Conservation (phyloP, 371 early-diverging fungal genomes). For the Syncephalis plumigaleata region DNA sequence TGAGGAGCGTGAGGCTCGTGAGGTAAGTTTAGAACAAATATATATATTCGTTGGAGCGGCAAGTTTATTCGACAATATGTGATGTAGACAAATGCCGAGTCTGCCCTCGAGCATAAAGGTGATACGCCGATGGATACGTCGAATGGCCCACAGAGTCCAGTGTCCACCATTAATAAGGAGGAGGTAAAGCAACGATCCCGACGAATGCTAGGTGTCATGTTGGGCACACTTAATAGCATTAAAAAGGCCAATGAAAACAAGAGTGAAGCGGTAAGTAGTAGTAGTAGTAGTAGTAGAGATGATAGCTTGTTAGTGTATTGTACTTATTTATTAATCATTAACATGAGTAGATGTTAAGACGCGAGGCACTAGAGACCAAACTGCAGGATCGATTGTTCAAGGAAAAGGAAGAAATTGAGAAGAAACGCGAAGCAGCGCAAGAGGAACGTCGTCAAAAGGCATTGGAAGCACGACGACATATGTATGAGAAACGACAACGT, state of each 20-base stretch:
- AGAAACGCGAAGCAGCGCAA: slow-evolving; percentile 18
- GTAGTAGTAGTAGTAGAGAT: background rate
- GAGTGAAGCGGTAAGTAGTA: slow-evolving; percentile 21
- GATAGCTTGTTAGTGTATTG: background rate
- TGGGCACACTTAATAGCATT: slow-evolving; percentile 35
- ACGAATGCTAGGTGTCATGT: slow-evolving; percentile 31
- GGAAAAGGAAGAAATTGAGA: slow-evolving; percentile 23
- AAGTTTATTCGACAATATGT: too few relatives aligned
- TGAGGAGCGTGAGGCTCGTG: too few relatives aligned
- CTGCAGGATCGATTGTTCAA: slow-evolving; percentile 22
- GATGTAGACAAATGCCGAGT: too few relatives aligned
- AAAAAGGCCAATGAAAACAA: slow-evolving; percentile 26
- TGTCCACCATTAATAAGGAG: slow-evolving; percentile 3
- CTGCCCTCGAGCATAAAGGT: too few relatives aligned
- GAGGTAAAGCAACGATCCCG: slow-evolving; percentile 22
- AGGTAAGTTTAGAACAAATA: too few relatives aligned
- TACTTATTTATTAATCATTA: too few relatives aligned
- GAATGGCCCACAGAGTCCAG: too few relatives aligned
- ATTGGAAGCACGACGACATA: slow-evolving; percentile 6
- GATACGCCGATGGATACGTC: too few relatives aligned
- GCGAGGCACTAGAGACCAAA: slow-evolving; percentile 26
- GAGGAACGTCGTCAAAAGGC: slow-evolving; percentile 17
- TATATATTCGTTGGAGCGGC: too few relatives aligned
- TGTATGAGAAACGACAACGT: slow-evolving; percentile 11
- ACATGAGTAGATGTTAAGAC: slow-evolving; percentile 21